Conservation (phyloP, 192 early-diverging fungal species). For the Gryganskiella cystojenkinii region DNA sequence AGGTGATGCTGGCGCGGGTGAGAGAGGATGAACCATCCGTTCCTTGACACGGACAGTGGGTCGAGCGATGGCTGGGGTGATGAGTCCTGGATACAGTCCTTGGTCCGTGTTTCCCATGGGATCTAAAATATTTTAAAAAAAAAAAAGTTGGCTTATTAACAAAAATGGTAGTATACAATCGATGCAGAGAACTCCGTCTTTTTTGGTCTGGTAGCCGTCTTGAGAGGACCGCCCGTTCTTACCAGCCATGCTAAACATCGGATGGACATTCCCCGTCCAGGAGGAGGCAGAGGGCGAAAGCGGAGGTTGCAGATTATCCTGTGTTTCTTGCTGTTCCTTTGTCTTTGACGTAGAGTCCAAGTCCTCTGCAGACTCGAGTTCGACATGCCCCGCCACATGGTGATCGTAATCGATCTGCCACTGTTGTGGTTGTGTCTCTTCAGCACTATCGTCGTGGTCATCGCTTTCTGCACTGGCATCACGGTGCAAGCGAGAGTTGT, state of each 20-base stretch:
- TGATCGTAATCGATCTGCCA: constrained; percentile 47
- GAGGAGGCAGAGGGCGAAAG: not conserved
- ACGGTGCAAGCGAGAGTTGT: too few relatives aligned
- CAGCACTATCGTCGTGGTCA: constrained; percentile 15
- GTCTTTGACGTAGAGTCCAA: not conserved
- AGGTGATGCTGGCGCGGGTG: constrained; percentile 33
- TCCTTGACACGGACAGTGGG: constrained; percentile 29
- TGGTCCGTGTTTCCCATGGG: constrained; percentile 10
- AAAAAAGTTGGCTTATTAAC: too few relatives aligned
- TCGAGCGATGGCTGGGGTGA: not conserved
- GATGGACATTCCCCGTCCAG: constrained; percentile 16
- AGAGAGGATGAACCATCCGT: constrained; percentile 25
- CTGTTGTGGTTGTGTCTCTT: constrained; percentile 31
- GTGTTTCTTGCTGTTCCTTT: not conserved
- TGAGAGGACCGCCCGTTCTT: constrained; percentile 1
- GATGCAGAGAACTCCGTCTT: too few relatives aligned
- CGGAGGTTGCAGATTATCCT: not conserved
- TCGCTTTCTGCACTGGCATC: constrained; percentile 33
- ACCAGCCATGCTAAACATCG: constrained; percentile 36
- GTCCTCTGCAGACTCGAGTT: constrained; percentile 12
- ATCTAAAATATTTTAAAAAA: too few relatives aligned
- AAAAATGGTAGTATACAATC: too few relatives aligned
- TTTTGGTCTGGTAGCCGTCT: too few relatives aligned
- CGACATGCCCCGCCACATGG: constrained; percentile 26
- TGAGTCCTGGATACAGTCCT: constrained; percentile 5